A percentile compares a stretch with the other conserved stretches of the same genome.
These are phyloP conservation scores for Prunus mongolica DNA, from an alignment of 306 rosid species.

Conservation along the genomic window DNA sequence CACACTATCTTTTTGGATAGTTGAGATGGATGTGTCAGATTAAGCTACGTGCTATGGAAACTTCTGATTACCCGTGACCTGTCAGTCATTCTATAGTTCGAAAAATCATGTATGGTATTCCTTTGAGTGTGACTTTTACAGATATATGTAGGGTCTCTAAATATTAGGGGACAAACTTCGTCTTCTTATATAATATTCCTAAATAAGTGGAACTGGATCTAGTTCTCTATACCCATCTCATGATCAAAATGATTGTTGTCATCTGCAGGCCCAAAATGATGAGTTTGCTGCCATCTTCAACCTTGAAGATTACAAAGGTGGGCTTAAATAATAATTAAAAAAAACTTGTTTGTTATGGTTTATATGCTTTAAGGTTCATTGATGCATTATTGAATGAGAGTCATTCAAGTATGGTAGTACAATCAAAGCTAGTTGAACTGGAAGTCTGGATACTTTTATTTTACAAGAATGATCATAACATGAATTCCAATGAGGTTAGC, in stretches of 20 bases:
- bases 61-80: not conserved
- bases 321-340: not conserved
- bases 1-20: not conserved
- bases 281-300: slow-evolving; percentile 76
- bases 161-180: not conserved
- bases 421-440: not conserved
- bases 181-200: not conserved
- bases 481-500: not conserved
- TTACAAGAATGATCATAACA: not conserved
- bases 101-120: not conserved
- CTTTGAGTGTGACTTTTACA: not conserved
- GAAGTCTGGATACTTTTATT: not conserved
- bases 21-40: not conserved
- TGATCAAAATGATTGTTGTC: slow-evolving; percentile 19
- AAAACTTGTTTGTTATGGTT: not conserved
- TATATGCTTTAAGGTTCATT: not conserved
- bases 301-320: slow-evolving; percentile 95
- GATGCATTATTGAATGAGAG: not conserved
- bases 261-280: slow-evolving; percentile 79
- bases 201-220: slow-evolving; percentile 3
- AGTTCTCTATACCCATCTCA: not conserved
- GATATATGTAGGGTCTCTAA: not conserved
- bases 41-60: not conserved
- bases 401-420: not conserved
- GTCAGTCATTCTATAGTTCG: not conserved